Conservation (phyloP, 2,329 filamentous ascomycete species). For the Ophiostoma sp. region DNA sequence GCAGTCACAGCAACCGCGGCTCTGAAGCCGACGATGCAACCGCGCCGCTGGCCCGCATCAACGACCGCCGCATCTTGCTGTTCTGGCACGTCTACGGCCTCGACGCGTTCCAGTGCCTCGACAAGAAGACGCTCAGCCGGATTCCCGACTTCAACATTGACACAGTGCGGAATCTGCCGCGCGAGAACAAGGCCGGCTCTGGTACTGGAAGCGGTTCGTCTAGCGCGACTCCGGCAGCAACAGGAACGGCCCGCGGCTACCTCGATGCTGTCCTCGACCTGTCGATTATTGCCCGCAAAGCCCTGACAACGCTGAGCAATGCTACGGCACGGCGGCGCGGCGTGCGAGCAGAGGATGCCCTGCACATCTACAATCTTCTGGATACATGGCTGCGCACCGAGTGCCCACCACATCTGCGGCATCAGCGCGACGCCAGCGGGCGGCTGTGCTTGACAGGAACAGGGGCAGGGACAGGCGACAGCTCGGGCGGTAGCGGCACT, state of each 20-base stretch:
- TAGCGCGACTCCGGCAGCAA: background rate
- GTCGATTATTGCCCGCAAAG: slow-evolving; percentile 26
- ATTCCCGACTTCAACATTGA: slow-evolving; percentile 24
- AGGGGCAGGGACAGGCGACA: background rate
- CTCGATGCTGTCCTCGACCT: slow-evolving; percentile 29
- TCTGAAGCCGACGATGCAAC: slow-evolving; percentile 1
- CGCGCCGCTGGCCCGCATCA: slow-evolving; percentile 16
- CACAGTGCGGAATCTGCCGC: slow-evolving; percentile 10
- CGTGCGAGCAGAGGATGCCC: slow-evolving; percentile 20
- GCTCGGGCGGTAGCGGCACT: background rate
- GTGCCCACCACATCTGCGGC: slow-evolving; percentile 20
- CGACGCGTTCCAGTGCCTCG: slow-evolving; percentile 28
- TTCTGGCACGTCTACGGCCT: slow-evolving; percentile 29
- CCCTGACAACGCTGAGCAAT: slow-evolving; percentile 21
- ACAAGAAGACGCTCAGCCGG: slow-evolving; percentile 26
- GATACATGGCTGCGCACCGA: slow-evolving; percentile 20
- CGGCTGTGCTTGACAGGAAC: background rate
- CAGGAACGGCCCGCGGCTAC: slow-evolving; percentile 23
- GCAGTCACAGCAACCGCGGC: background rate
- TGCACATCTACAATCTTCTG: slow-evolving; percentile 17
- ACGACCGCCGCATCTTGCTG: slow-evolving; percentile 26
- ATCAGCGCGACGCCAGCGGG: background rate
- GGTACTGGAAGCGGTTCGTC: no score
- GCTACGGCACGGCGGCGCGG: slow-evolving; percentile 22
- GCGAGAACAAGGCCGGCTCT: background rate